phyloP scores from a whole-genome alignment of 306 rosid genomes.

The Dryas drummondii region DNA sequence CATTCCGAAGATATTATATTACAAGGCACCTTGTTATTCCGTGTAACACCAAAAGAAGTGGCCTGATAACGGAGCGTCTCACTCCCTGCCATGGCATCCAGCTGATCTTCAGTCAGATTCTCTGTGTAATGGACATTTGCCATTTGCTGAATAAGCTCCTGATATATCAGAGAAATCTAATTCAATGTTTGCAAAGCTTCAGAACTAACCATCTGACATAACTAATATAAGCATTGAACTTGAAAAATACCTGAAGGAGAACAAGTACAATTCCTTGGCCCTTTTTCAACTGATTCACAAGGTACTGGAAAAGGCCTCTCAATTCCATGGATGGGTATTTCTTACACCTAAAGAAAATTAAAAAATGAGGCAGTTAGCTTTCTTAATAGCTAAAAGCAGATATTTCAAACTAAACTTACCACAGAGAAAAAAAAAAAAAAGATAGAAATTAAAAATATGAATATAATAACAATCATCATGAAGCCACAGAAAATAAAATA shows the following conservation, averaged over 20 bases:
- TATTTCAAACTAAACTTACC: not conserved
- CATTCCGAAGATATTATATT: not conserved
- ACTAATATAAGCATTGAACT: constrained; percentile 5
- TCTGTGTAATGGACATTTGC: constrained; percentile 98
- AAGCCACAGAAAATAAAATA: not conserved
- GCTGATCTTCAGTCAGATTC: constrained; percentile 93
- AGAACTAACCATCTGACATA: constrained; percentile 9
- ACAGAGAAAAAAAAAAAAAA: not conserved
- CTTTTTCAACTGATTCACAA: constrained; percentile 89
- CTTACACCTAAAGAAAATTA: constrained; percentile 66
- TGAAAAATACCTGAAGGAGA: constrained; percentile 71
- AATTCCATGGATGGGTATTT: constrained; percentile 99
- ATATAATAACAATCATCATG: not conserved
- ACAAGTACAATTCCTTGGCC: constrained; percentile 96
- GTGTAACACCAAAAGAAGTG: constrained; percentile 86
- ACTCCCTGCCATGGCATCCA: constrained; percentile 98
- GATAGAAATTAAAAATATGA: not conserved
- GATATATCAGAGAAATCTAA: constrained; percentile 28
- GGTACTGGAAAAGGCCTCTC: constrained; percentile 98
- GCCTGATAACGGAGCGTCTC: constrained; percentile 95
- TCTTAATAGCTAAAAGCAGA: constrained; percentile 4
- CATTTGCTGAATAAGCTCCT: constrained; percentile 99
- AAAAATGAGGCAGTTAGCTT: not conserved
- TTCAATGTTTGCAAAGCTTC: not conserved
- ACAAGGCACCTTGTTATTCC: constrained; percentile 79